These are phyloP conservation scores for Gymnopilus dilepis DNA, from an alignment of 768 basidiomycete genomes.

Conservation along the genomic window DNA sequence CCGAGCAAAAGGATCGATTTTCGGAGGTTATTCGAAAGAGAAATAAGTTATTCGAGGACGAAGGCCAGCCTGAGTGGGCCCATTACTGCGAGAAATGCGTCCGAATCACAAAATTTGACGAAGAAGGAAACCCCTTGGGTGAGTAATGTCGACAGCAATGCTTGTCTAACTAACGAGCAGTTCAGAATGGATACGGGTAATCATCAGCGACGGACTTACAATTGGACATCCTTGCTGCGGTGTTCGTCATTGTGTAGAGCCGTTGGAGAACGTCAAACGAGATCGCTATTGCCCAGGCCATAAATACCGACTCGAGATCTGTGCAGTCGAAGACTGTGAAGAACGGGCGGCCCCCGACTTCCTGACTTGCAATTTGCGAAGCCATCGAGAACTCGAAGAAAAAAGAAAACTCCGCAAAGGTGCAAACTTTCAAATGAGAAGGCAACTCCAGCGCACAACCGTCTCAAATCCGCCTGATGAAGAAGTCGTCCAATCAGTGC, in stretches of 20 bases:
- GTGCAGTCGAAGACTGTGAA: background rate
- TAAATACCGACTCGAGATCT: background rate
- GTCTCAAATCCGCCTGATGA: background rate
- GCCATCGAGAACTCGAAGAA: background rate
- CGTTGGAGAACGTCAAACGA: background rate
- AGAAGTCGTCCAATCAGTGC: conserved; percentile 24
- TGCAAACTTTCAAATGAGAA: background rate
- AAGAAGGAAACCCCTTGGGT: background rate
- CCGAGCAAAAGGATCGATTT: conserved; percentile 30
- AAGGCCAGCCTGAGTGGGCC: conserved; percentile 31
- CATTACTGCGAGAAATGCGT: conserved; percentile 36
- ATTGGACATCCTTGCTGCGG: background rate
- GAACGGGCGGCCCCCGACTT: background rate
- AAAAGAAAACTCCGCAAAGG: background rate
- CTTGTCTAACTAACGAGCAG: background rate
- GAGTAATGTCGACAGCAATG: background rate
- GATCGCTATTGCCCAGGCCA: background rate
- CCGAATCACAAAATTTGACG: conserved; percentile 7
- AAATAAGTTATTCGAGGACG: conserved; percentile 27
- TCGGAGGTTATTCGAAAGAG: conserved; percentile 25
- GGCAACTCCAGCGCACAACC: background rate
- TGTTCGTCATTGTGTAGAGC: background rate
- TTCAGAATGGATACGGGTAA: background rate
- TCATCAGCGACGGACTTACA: background rate
- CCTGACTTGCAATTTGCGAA: background rate